Evolutionary conservation across 192 early-diverging fungal species (phyloP).

Genomic region (Umbelopsis vinacea): DNA sequence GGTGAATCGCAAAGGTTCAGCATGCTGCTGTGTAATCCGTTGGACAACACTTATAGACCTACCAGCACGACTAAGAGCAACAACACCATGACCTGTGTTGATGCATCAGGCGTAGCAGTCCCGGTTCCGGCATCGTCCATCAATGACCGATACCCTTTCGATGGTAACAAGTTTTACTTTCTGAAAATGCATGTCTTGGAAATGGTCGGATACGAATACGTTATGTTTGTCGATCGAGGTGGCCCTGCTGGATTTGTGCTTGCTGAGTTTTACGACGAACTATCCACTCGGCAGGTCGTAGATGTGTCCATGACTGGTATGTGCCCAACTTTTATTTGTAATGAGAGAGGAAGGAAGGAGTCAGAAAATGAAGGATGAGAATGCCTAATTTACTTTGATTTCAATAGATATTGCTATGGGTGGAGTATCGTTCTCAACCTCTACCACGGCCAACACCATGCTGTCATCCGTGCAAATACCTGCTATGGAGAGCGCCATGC

Average conservation of each 20-base stretch:
- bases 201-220: constrained; percentile 44
- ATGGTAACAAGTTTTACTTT: constrained; percentile 43
- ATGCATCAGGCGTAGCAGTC: constrained; percentile 28
- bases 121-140: constrained; percentile 39
- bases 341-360: too few species aligned
- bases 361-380: neutral
- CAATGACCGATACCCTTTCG: constrained; percentile 29
- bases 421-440: constrained; percentile 25
- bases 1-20: constrained; percentile 34
- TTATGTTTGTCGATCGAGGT: constrained; percentile 44
- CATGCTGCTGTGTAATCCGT: constrained; percentile 49
- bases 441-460: constrained; percentile 25
- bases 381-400: neutral
- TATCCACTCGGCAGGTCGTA: constrained; percentile 25
- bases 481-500: constrained; percentile 52
- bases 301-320: constrained; percentile 47
- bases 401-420: constrained; percentile 21
- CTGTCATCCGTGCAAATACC: constrained; percentile 50
- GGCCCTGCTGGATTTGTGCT: constrained; percentile 48
- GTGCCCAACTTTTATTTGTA: neutral
- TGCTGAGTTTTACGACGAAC: constrained; percentile 41
- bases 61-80: neutral
- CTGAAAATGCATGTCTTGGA: constrained; percentile 41
- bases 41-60: neutral
- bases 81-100: constrained; percentile 4